Evolutionary conservation across 305 asterid genomes (phyloP), one percentile per base, ranked within the genome.

Genomic region (Fraxinus platypoda): DNA sequence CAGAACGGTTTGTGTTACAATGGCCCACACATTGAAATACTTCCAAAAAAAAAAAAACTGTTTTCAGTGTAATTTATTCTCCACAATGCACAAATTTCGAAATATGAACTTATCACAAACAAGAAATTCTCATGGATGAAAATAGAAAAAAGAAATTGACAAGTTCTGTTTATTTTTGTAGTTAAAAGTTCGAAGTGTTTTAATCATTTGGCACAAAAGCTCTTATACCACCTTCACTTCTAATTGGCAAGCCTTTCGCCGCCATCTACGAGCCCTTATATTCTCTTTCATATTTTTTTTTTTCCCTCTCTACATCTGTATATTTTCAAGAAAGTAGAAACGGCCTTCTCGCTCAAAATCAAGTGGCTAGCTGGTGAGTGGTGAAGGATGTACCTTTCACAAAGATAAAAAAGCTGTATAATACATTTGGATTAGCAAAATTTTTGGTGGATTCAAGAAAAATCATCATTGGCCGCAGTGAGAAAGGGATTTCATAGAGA

Each of bases 391-490:
- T 9, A 73, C 85, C 75, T 78, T 82, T 52, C 71, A 11, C 82
- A 85, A 81, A 62, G 79, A 35, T 76, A 75, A 78, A 75, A 25
- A 77, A 70, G 84, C 83, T 75, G 88, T 74, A 79, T 54, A 64
- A 83, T 84, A 82, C 96, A 89, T 92, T 86, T 91, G 95, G 90
- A 83, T 80, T 85, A 64, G 83, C 84, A 80, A 87, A 83, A 59
- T 76, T 80, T 79, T 90, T 86, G 88, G 88, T 81, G 85, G 81
- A n/a, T 87, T 86, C 92, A 79, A 91, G 90, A 83, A 80, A 76
- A 38, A 68, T 43, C 83, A 81, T 85, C 81, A 82, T 78, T 82
- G 82, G 76, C 80, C 78, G 2, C 23, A 2, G 76, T 31, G 73
- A 35, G 52, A 79, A 71, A 78, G 76, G 37, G 15, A 59, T 82